Evolutionary conservation across 2,329 filamentous ascomycete species (phyloP), one percentile per base, ranked within the genome.

Genomic region (Aspergillus latus): DNA sequence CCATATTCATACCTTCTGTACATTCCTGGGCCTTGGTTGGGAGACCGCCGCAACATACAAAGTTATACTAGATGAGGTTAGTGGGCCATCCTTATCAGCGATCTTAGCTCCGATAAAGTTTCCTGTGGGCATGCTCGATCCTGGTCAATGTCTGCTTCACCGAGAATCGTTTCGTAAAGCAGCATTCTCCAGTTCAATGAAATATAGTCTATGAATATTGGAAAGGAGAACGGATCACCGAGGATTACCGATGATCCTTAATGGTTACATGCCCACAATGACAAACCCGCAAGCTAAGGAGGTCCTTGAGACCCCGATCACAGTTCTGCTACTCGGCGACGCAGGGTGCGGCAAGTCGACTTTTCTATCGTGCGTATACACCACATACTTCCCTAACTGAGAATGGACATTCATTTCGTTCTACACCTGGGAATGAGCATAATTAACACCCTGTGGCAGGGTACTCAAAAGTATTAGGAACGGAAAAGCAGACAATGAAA

Each of bases 261-360:
- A 26, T 9, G 15, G 7, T 36, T 16, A 11, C 16, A 32, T 13
- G 30, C n/a, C 26, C 30, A 28, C 39, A 44, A 64, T 64, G 62
- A 30, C 54, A 37, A 37, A 47, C 5, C 36, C 39, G 26, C 46
- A 47, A 3, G 44, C 15, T 26, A 43, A 16, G 49, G 52, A 56
- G 10, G 49, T 52, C 15, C 37, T 52, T 16, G 54, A 60, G 29
- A 59, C 55, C 15, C 64, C 66, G 15, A 70, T 74, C 28, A 73
- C 68, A 4, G 59, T 87, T 49, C 74, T 87, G 5, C 72, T 87
- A 13, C 74, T 87, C 2, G 84, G 84, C 51, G 84, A 86, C 57
- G 66, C 78, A 37, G 82, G 80, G 49, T 82, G 84, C 45, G 84
- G 84, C 56, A 87, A 86, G 71, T 83, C 83, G 49, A 84, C 82